These are phyloP conservation scores for Chlamydomonas eustigma DNA, from an alignment of 139 green algal genomes.

Conservation along the genomic window DNA sequence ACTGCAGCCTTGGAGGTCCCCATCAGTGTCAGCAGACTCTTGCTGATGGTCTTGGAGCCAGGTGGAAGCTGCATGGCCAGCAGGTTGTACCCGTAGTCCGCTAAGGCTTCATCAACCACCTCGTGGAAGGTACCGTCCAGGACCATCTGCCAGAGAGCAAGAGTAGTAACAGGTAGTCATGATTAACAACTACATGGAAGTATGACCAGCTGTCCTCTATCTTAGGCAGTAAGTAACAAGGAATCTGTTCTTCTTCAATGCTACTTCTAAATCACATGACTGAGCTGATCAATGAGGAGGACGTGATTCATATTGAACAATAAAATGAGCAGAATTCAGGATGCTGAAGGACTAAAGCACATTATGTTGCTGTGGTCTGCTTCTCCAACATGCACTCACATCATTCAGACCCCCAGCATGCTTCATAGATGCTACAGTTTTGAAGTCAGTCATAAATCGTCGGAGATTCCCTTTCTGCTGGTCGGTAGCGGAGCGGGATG, in stretches of 20 bases:
- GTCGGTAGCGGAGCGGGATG: not conserved
- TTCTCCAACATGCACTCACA: not conserved
- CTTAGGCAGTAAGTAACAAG: too few species aligned
- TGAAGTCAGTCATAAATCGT: conserved; percentile 2
- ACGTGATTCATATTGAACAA: too few species aligned
- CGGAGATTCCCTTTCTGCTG: not conserved
- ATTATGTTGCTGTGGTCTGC: too few species aligned
- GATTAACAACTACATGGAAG: too few species aligned
- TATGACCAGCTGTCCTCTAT: too few species aligned
- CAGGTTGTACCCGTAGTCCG: conserved; percentile 9
- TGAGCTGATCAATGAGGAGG: too few species aligned
- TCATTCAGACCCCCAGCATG: not conserved
- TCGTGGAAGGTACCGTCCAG: conserved; percentile 8
- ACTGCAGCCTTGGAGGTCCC: conserved; percentile 11
- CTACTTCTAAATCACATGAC: too few species aligned
- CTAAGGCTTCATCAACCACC: conserved; percentile 4
- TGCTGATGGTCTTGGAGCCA: conserved; percentile 18
- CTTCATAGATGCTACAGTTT: not conserved
- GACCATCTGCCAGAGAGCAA: too few species aligned
- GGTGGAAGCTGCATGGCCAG: conserved; percentile 19
- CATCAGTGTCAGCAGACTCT: conserved; percentile 17
- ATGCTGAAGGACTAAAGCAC: too few species aligned
- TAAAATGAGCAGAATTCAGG: too few species aligned
- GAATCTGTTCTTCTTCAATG: too few species aligned
- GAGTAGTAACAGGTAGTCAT: too few species aligned